A percentile compares a stretch with the other conserved stretches of the same genome.
These are phyloP conservation scores for Nepenthes alata DNA, from an alignment of 179 eudicot genomes.

Conservation along the genomic window DNA sequence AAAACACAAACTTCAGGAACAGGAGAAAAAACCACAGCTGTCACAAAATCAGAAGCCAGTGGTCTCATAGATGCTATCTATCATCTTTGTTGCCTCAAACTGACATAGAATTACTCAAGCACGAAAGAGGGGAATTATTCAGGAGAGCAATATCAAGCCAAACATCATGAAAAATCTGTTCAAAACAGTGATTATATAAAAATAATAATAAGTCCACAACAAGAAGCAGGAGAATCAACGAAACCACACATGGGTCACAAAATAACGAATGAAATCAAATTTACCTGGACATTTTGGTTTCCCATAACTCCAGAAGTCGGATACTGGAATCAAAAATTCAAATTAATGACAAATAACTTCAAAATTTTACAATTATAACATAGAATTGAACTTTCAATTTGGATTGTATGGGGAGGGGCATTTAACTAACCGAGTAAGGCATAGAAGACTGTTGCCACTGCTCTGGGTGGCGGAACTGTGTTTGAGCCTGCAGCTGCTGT, in stretches of 20 bases:
- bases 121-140: no score
- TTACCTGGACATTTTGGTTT: slow-evolving; percentile 51
- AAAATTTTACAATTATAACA: not conserved
- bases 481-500: slow-evolving; percentile 30
- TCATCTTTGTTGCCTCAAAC: no score
- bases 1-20: no score
- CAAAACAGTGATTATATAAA: not conserved
- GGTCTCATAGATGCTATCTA: no score
- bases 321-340: slow-evolving; percentile 35
- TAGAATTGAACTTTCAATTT: not conserved
- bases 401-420: slow-evolving; percentile 2
- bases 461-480: slow-evolving; percentile 32
- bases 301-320: slow-evolving; percentile 42
- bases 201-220: not conserved
- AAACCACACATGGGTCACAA: not conserved
- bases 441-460: slow-evolving; percentile 44
- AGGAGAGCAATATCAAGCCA: no score
- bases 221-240: not conserved
- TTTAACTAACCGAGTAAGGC: slow-evolving; percentile 35
- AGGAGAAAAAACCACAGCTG: no score
- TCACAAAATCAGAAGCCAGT: no score
- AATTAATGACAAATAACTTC: slow-evolving; percentile 5
- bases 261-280: not conserved
- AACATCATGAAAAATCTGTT: no score
- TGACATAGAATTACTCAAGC: no score